Evolutionary conservation across 805 yeast species (phyloP).

Genomic region (Zygosaccharomyces pseudorouxii): DNA sequence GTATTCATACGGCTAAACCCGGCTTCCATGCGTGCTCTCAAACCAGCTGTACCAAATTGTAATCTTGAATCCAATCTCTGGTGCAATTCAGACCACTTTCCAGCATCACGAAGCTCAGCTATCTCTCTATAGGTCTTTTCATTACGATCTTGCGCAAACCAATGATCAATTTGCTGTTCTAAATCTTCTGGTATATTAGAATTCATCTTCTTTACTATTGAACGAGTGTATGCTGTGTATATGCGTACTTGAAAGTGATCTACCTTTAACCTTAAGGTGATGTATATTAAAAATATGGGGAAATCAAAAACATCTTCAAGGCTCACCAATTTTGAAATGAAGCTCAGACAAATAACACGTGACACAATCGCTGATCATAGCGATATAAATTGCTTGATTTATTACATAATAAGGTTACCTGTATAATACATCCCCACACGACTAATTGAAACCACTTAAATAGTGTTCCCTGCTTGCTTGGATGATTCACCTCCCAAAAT

Average conservation of each 20-base stretch:
- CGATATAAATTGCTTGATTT: not conserved
- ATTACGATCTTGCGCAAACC: slow-evolving; percentile 36
- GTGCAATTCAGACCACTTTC: slow-evolving; percentile 45
- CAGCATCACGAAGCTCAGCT: slow-evolving; percentile 36
- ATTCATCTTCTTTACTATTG: not conserved
- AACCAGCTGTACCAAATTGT: slow-evolving; percentile 90
- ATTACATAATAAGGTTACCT: slow-evolving; percentile 2
- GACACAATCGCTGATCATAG: not conserved
- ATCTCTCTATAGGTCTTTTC: slow-evolving; percentile 55
- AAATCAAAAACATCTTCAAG: not conserved
- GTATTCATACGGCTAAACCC: slow-evolving; percentile 88
- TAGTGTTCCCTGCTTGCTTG: not conserved
- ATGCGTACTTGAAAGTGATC: not conserved
- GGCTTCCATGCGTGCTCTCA: slow-evolving; percentile 82
- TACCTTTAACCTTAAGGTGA: not conserved
- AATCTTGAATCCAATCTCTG: slow-evolving; percentile 55
- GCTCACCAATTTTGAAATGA: not conserved
- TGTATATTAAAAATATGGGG: not conserved
- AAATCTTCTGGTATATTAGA: slow-evolving; percentile 17
- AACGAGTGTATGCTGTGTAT: not conserved
- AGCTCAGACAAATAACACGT: not conserved
- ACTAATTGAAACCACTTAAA: not conserved
- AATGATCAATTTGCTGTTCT: slow-evolving; percentile 14
- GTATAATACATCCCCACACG: slow-evolving; percentile 1
- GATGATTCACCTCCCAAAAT: not conserved